Conservation (phyloP, 2,329 filamentous ascomycete genomes). For the Graphilbum sp. region DNA sequence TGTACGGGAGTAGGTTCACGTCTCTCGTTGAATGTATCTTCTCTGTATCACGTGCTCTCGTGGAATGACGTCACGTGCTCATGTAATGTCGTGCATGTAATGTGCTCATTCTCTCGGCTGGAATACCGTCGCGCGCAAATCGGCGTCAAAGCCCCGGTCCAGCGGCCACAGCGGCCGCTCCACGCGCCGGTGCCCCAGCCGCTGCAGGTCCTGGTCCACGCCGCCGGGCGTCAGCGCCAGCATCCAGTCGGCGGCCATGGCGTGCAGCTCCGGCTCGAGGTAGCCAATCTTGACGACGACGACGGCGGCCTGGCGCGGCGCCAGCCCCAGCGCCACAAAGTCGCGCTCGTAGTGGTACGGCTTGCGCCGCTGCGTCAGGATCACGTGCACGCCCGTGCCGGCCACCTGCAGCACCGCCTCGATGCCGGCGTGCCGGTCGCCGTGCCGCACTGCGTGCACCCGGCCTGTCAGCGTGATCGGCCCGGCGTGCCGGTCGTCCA, state of each 20-base stretch:
- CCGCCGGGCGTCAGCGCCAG: slow-evolving; percentile 34
- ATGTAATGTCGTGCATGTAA: too few relatives aligned
- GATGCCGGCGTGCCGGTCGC: slow-evolving; percentile 27
- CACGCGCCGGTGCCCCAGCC: slow-evolving; percentile 30
- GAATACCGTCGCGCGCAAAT: too few relatives aligned
- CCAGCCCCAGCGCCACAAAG: slow-evolving; percentile 29
- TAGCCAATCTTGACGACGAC: slow-evolving; percentile 41
- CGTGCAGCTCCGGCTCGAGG: slow-evolving; percentile 35
- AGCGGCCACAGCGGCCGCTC: slow-evolving; percentile 26
- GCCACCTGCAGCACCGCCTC: slow-evolving; percentile 34
- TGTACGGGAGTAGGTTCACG: slow-evolving; percentile 16
- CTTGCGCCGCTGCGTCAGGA: slow-evolving; percentile 33
- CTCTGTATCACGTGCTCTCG: too few relatives aligned
- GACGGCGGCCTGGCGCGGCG: slow-evolving; percentile 28
- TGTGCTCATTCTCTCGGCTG: too few relatives aligned
- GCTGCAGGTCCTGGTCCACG: slow-evolving; percentile 33
- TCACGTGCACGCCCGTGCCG: slow-evolving; percentile 25
- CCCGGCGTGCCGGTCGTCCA: slow-evolving; percentile 29
- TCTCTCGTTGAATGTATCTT: too few relatives aligned
- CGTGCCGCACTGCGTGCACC: slow-evolving; percentile 32
- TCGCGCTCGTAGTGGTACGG: slow-evolving; percentile 36
- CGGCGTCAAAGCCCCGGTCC: slow-evolving; percentile 8
- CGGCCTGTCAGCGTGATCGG: slow-evolving; percentile 33
- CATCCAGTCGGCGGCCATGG: slow-evolving; percentile 38
- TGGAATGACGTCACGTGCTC: too few relatives aligned